Conservation (phyloP, 202 grass and related monocot species). For the Hordeum pubiflorum region DNA sequence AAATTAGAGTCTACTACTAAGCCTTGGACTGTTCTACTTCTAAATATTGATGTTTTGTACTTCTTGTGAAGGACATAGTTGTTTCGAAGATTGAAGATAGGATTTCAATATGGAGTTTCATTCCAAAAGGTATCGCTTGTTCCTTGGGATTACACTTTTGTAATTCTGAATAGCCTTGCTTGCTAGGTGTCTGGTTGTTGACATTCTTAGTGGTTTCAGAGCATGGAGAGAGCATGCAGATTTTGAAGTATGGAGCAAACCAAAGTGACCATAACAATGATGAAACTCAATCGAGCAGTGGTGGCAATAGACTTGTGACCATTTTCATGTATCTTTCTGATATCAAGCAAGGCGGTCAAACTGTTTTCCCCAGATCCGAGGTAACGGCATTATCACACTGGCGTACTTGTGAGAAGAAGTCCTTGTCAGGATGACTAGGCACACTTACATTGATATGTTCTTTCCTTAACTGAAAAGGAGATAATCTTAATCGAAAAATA, state of each 20-base stretch:
- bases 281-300: constrained; percentile 30
- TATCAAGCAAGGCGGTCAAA: constrained; percentile 66
- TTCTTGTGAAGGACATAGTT: constrained; percentile 51
- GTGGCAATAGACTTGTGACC: constrained; percentile 35
- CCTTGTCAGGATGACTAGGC: not conserved
- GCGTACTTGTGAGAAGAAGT: not conserved
- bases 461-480: not conserved
- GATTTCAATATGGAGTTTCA: constrained; percentile 87
- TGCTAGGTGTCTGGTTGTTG: not conserved
- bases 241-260: constrained; percentile 38
- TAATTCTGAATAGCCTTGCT: not conserved
- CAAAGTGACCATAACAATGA: constrained; percentile 47
- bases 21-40: not conserved
- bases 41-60: constrained; percentile 17
- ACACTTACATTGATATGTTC: not conserved
- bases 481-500: constrained; percentile 5
- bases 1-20: not conserved
- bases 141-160: not conserved
- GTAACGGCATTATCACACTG: constrained; percentile 27
- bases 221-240: constrained; percentile 52
- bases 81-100: constrained; percentile 69
- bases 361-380: constrained; percentile 62
- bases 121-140: constrained; percentile 60
- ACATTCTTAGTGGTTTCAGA: constrained; percentile 43
- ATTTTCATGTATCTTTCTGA: constrained; percentile 70